phyloP scores from a whole-genome alignment of 2,329 filamentous ascomycete genomes.

The Ceratocystiopsis brevicomis region DNA sequence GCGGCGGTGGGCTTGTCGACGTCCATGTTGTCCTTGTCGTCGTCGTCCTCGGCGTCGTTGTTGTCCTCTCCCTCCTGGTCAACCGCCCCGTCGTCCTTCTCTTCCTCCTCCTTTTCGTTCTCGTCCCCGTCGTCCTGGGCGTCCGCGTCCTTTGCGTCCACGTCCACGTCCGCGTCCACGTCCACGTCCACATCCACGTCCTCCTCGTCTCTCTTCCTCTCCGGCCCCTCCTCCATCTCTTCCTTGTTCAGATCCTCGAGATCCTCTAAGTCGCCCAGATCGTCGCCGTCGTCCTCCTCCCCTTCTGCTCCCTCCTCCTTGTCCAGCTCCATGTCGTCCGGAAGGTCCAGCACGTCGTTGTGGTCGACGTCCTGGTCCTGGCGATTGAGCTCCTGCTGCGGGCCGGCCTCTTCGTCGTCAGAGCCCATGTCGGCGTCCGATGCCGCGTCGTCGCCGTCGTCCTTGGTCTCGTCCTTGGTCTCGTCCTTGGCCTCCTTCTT shows the following conservation, averaged over 20 bases:
- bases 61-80: constrained; percentile 21
- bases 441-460: constrained; percentile 29
- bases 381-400: constrained; percentile 36
- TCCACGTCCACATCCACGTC: constrained; percentile 18
- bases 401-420: constrained; percentile 36
- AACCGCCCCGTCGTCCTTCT: too few species aligned
- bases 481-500: constrained; percentile 39
- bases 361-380: constrained; percentile 64
- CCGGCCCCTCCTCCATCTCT: constrained; percentile 70
- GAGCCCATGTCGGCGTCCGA: constrained; percentile 31
- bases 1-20: constrained; percentile 15
- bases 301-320: constrained; percentile 50
- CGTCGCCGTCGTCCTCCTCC: constrained; percentile 36
- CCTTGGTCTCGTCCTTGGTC: constrained; percentile 28
- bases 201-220: constrained; percentile 38
- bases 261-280: constrained; percentile 41
- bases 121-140: constrained; percentile 25
- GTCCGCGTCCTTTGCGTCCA: constrained; percentile 15
- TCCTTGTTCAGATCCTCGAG: constrained; percentile 66
- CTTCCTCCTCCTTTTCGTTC: constrained; percentile 17
- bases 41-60: constrained; percentile 22
- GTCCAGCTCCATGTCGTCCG: constrained; percentile 77
- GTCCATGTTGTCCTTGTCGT: constrained; percentile 22
- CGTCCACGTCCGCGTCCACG: constrained; percentile 23
- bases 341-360: constrained; percentile 63